phyloP scores from a whole-genome alignment of 495 filamentous ascomycete species.

The Rhypophila decipiens region DNA sequence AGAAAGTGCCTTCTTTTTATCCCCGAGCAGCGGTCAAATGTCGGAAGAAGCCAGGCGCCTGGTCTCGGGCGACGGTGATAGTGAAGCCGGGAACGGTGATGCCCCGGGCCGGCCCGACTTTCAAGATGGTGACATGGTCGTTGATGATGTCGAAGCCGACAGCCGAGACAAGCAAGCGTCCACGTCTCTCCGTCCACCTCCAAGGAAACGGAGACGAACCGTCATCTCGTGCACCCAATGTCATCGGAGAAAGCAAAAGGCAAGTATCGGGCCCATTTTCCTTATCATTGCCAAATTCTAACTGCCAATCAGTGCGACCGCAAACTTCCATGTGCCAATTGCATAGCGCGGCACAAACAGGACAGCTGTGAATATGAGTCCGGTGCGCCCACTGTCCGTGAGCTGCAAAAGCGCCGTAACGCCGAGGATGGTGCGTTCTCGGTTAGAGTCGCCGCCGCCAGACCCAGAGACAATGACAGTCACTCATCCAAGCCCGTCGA shows the following conservation, averaged over 20 bases:
- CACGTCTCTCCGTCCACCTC: neutral
- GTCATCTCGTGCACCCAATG: slow-evolving; percentile 60
- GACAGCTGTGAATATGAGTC: slow-evolving; percentile 45
- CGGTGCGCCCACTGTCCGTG: slow-evolving; percentile 38
- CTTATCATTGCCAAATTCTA: neutral
- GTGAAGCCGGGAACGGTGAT: too few species aligned
- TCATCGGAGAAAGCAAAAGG: slow-evolving; percentile 59
- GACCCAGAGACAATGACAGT: neutral
- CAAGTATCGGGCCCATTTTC: slow-evolving; percentile 9
- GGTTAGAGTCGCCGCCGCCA: too few species aligned
- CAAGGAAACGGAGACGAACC: slow-evolving; percentile 50
- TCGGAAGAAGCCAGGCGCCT: too few species aligned
- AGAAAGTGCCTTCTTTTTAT: too few species aligned
- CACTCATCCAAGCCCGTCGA: slow-evolving; percentile 27
- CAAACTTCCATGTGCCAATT: slow-evolving; percentile 56
- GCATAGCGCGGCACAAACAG: slow-evolving; percentile 46
- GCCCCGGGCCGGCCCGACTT: too few species aligned
- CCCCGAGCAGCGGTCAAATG: too few species aligned
- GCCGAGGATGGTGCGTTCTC: too few species aligned
- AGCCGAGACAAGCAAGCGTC: neutral
- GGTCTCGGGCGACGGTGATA: too few species aligned
- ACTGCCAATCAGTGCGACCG: slow-evolving; percentile 46
- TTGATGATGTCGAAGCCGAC: neutral
- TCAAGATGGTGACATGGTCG: neutral
- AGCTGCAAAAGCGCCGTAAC: slow-evolving; percentile 7